Base-by-base conservation (phyloP, 345 rosid genomes). In the Geranium rotundifolium region DNA sequence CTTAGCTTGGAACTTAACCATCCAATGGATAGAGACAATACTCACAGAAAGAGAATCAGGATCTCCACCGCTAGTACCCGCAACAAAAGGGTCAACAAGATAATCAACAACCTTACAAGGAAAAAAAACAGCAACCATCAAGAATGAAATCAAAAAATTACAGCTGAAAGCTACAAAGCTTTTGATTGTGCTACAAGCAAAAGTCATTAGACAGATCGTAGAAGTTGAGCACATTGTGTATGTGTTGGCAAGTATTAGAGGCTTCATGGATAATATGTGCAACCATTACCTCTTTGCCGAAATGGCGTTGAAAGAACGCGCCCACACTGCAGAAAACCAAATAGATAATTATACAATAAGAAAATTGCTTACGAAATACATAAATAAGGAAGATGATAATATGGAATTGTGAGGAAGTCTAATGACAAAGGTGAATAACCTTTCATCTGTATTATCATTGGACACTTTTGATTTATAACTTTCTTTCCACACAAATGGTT, bases 31-130 rank as follows among this genome's bases (percentile, higher is more conserved):
- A 16, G 60, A 67, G 58, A 58, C 49, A 59, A 74, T 76, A 80
- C 95, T 87, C 73, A 92, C 98, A 73, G 95, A 89, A 75, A 92
- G 93, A 61, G 95, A 84, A 57, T 89, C 87, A 15, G 96, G 93
- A 72, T 92, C 95, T 16, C 67, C 91, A 68, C 84, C 98, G 76
- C 84, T 82, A 68, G 96, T 89, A 69, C 98, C 96, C 71, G 89
- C 96, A 73, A 92, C 84, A 79, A 92, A 84, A 67, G 98, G 98
- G 69, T 92, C 91, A 27, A 92, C 77, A 60, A 92, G 88, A 80
- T 87, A 92, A 80, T 92, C 95, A 73, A 92, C 96, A 73, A 92
- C 92, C 98, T 92, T 66, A 19, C n/a, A 63, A 54, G 57, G n/a
- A n/a, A 55, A 63, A 67, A 52, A 71, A 27, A 66, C 59, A 63